Conservation (phyloP, 1,139 yeast species). For the Taphrina deformans region DNA sequence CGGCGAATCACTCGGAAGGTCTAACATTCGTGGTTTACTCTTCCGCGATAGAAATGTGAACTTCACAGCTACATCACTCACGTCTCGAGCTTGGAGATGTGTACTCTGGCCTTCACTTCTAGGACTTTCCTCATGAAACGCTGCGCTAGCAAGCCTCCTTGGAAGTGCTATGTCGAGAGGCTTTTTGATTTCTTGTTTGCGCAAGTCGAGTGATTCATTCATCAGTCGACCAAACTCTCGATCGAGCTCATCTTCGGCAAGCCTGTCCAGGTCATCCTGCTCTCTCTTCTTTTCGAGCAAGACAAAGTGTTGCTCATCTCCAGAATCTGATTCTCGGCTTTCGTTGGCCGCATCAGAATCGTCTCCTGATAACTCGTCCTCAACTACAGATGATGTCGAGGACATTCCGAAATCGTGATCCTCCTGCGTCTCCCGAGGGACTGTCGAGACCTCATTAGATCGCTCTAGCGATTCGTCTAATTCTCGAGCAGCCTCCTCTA, state of each 20-base stretch:
- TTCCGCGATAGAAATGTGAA: constrained; percentile 39
- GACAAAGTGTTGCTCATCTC: constrained; percentile 40
- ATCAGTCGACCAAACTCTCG: constrained; percentile 45
- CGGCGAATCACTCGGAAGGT: constrained; percentile 12
- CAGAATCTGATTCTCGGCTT: constrained; percentile 40
- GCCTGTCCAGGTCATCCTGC: constrained; percentile 31
- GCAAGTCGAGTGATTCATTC: constrained; percentile 43
- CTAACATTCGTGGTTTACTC: constrained; percentile 38
- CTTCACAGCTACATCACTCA: constrained; percentile 31
- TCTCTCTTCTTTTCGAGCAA: constrained; percentile 33
- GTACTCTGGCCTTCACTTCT: not conserved
- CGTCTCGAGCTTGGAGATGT: not conserved
- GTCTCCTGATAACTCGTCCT: constrained; percentile 42
- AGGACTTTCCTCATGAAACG: not conserved
- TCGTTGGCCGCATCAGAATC: constrained; percentile 43
- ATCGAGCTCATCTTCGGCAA: constrained; percentile 44
- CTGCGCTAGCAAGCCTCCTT: constrained; percentile 16
- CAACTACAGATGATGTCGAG: constrained; percentile 39
- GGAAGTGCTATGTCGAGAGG: constrained; percentile 47
- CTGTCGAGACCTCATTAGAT: constrained; percentile 38
- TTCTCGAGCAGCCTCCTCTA: constrained; percentile 50
- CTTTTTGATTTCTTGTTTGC: constrained; percentile 39
- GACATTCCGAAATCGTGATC: constrained; percentile 14
- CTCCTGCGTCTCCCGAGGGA: constrained; percentile 41
- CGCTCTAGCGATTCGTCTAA: constrained; percentile 39